A percentile compares a stretch with the other conserved stretches of the same genome.
phyloP scores from a whole-genome alignment of 176 grass and related monocot genomes.

The Ensete ventricosum region DNA sequence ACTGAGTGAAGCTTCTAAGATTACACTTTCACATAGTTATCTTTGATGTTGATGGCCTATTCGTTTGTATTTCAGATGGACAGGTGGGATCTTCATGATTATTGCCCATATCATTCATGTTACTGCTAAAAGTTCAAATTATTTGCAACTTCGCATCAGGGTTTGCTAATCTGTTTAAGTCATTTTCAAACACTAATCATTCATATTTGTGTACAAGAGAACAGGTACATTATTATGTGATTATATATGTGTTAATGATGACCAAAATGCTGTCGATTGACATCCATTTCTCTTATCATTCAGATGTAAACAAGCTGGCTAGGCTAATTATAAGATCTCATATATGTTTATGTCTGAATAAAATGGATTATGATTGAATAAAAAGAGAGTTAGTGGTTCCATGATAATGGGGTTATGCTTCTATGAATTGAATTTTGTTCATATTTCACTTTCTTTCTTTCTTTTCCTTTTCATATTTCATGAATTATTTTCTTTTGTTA shows the following conservation, averaged over 20 bases:
- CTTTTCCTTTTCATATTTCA: not conserved
- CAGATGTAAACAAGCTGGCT: too few species aligned
- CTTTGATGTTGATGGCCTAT: not conserved
- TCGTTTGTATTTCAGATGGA: not conserved
- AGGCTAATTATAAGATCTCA: not conserved
- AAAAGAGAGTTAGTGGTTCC: not conserved
- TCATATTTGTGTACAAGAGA: too few species aligned
- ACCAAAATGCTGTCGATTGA: too few species aligned
- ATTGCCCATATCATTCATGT: not conserved
- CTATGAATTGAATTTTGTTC: not conserved
- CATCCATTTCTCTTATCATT: too few species aligned
- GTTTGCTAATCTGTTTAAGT: not conserved
- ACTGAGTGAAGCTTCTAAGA: not conserved
- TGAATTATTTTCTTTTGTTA: not conserved
- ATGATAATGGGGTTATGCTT: not conserved
- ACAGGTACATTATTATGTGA: too few species aligned
- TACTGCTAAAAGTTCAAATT: not conserved
- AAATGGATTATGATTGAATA: not conserved
- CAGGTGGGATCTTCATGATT: not conserved
- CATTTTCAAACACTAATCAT: not conserved
- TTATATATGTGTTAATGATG: too few species aligned
- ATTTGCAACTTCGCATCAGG: too few species aligned
- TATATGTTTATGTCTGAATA: not conserved
- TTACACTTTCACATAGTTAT: not conserved
- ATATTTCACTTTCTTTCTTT: not conserved